Conservation (phyloP, 2,329 filamentous ascomycete species). For the Aspergillus aculeatus region DNA sequence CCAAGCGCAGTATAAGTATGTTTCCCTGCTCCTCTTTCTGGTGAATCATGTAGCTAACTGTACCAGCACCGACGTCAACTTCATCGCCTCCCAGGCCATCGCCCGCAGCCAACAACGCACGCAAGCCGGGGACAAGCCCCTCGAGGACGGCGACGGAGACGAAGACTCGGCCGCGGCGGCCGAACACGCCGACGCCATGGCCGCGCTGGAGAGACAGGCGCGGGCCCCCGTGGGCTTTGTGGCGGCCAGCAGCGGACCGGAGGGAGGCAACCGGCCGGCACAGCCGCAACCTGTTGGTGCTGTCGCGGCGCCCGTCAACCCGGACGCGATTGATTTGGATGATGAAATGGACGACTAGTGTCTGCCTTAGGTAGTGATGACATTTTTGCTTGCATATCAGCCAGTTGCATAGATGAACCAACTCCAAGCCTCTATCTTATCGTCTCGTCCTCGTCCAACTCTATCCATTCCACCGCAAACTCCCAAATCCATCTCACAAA, state of each 20-base stretch:
- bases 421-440: neutral
- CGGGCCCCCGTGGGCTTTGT: constrained; percentile 88
- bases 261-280: constrained; percentile 58
- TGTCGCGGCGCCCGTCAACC: constrained; percentile 58
- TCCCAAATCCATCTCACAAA: no score
- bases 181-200: constrained; percentile 75
- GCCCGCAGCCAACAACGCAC: constrained; percentile 68
- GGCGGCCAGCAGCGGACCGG: constrained; percentile 72
- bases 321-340: constrained; percentile 83
- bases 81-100: constrained; percentile 93
- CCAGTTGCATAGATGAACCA: neutral
- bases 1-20: constrained; percentile 90
- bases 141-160: constrained; percentile 40
- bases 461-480: no score
- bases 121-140: constrained; percentile 29
- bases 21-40: constrained; percentile 13
- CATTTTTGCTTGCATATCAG: neutral
- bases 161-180: constrained; percentile 47
- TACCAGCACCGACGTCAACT: constrained; percentile 84
- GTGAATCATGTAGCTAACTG: constrained; percentile 33
- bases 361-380: no score
- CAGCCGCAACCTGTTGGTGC: constrained; percentile 32
- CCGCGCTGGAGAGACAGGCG: constrained; percentile 81
- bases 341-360: constrained; percentile 49
- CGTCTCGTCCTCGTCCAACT: no score